Conservation (phyloP, 495 filamentous ascomycete genomes). For the Cryomyces minteri region DNA sequence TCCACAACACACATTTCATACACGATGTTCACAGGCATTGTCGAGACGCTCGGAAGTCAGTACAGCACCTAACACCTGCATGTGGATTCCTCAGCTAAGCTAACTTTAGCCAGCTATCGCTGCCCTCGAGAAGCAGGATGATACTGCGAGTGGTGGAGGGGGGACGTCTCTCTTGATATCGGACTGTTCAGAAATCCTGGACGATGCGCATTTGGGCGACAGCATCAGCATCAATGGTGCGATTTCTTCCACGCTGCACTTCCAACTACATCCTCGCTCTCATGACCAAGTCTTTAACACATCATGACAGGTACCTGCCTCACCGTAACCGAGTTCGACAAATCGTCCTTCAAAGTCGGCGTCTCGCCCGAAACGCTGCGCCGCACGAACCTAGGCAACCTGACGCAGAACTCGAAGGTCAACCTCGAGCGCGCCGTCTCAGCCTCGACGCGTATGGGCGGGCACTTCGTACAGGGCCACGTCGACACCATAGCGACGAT, state of each 20-base stretch:
- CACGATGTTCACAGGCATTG: constrained; percentile 92
- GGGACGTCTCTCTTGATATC: constrained; percentile 85
- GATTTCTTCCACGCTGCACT: background rate
- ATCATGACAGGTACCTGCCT: constrained; percentile 48
- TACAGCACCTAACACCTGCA: constrained; percentile 4
- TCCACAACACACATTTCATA: too few species aligned
- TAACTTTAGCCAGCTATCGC: constrained; percentile 47
- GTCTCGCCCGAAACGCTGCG: constrained; percentile 93
- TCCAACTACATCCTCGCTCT: background rate
- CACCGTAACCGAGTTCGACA: constrained; percentile 67
- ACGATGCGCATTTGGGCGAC: constrained; percentile 73
- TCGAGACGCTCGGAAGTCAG: constrained; percentile 87
- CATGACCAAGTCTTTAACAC: constrained; percentile 1
- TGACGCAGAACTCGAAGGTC: constrained; percentile 38
- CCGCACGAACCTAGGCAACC: constrained; percentile 73
- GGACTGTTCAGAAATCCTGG: constrained; percentile 52
- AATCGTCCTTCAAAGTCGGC: constrained; percentile 68
- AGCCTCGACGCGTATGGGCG: constrained; percentile 76
- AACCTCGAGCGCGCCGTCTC: constrained; percentile 90
- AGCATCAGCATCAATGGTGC: constrained; percentile 79
- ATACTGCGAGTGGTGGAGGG: constrained; percentile 43
- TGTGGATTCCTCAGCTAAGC: constrained; percentile 6
- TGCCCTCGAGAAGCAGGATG: constrained; percentile 60
- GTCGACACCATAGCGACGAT: constrained; percentile 78
- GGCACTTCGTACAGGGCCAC: constrained; percentile 82